Evolutionary conservation across 2,329 filamentous ascomycete genomes (phyloP).

Genomic region (Calonectria pseudoturangicola): DNA sequence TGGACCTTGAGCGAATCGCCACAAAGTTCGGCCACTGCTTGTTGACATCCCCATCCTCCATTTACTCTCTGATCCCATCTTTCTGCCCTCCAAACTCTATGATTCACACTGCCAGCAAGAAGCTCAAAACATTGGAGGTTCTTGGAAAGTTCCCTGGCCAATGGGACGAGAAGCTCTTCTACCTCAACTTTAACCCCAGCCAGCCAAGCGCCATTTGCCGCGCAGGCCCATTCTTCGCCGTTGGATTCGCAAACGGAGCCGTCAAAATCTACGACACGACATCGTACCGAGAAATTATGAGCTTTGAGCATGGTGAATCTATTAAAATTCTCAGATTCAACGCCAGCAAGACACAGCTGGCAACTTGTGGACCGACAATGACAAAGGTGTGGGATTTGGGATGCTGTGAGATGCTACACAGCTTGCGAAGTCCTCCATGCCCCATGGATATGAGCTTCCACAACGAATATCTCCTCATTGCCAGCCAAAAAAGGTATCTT

Average conservation of each 20-base stretch:
- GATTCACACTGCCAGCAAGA: conserved; percentile 44
- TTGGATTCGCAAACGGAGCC: conserved; percentile 51
- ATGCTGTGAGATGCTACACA: conserved; percentile 52
- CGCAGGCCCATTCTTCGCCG: conserved; percentile 54
- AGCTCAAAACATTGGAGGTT: conserved; percentile 47
- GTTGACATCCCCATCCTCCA: conserved; percentile 53
- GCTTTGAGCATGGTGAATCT: conserved; percentile 54
- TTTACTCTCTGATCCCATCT: conserved; percentile 57
- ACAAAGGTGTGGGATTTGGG: conserved; percentile 58
- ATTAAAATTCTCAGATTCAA: conserved; percentile 58
- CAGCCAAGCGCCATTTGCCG: conserved; percentile 52
- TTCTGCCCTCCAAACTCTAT: conserved; percentile 57
- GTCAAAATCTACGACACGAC: conserved; percentile 52
- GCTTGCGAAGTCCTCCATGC: conserved; percentile 49
- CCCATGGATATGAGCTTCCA: conserved; percentile 54
- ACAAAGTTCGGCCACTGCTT: conserved; percentile 57
- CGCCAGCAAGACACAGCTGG: conserved; percentile 52
- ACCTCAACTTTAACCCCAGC: conserved; percentile 52
- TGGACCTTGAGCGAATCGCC: conserved; percentile 56
- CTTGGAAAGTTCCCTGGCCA: conserved; percentile 48
- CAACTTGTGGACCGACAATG: conserved; percentile 55
- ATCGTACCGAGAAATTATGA: conserved; percentile 55
- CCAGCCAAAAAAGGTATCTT: conserved; percentile 54
- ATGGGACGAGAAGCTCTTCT: conserved; percentile 59
- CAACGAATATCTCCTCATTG: conserved; percentile 52